Base-by-base conservation (phyloP, 306 rosid genomes). In the Sechiopsis laciniata region DNA sequence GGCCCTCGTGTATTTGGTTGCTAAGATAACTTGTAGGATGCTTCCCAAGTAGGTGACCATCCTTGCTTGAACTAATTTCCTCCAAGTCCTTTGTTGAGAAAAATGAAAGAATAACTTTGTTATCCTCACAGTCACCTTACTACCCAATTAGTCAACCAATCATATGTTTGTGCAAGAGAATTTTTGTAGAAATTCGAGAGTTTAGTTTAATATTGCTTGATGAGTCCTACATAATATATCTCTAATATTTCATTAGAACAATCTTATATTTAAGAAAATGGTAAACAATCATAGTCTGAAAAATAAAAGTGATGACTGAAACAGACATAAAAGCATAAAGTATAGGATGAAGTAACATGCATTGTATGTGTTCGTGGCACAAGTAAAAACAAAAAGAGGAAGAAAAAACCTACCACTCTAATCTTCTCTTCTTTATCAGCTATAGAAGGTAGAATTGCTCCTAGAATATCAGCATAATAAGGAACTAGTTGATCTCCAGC, bases 401-500 rank as follows among this genome's bases (percentile, higher is more conserved):
- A 79, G 52, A 52, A 26, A 77, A 76, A 51, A 80, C 84, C 57
- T 81, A 95, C 99, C 95, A 95, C 97, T 88, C 99, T 83, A 62
- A 95, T 95, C 84, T 95, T 95, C 86, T 95, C 99, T 84, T 95
- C 99, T 91, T 89, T 95, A 84, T 95, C 99, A 60, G 99, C 88
- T 84, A 95, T 95, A 84, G 95, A 95, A 65, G 99, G 99, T 77
- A 95, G 80, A 82, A 95, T 91, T 76, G 96, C 99, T 67, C 97
- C 97, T 63, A 95, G 89, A 79, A 95, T 95, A 75, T 88, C 97
- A 55, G 97, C 96, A 82, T 91, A 95, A 76, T 91, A 95, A 35
- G 95, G 96, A 82, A 95, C 91, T 82, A 95, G 95, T 85, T 89
- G 99, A 70, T 95, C 99, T 76, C 97, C 99, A 65, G 96, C 97